Percentiles rank a stretch among this genome's conserved stretches.
Evolutionary conservation across 495 filamentous ascomycete species (phyloP).

Genomic region (Annulohypoxylon moriforme): DNA sequence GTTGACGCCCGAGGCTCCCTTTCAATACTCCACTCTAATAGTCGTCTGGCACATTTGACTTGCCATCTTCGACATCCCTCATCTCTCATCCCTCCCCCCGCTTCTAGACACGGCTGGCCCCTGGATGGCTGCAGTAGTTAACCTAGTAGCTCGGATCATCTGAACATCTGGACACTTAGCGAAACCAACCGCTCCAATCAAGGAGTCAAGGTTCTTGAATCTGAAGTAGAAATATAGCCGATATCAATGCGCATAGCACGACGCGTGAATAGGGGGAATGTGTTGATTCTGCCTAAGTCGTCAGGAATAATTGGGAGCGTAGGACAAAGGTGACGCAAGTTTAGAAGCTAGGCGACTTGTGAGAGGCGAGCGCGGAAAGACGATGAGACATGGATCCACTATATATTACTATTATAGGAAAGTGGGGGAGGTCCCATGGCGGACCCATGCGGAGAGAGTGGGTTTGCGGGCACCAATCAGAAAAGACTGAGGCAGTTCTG

Average conservation of each 20-base stretch:
- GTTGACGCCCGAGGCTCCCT: slow-evolving; percentile 28
- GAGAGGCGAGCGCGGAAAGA: not conserved
- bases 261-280: slow-evolving; percentile 10
- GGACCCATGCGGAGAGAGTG: slow-evolving; percentile 27
- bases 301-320: slow-evolving; percentile 15
- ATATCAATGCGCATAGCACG: slow-evolving; percentile 18
- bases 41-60: not conserved
- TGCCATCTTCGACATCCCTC: slow-evolving; percentile 11
- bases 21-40: slow-evolving; percentile 13
- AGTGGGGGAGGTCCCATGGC: slow-evolving; percentile 24
- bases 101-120: slow-evolving; percentile 14
- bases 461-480: slow-evolving; percentile 45
- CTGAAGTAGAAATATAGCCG: slow-evolving; percentile 33
- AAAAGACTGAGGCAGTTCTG: not conserved
- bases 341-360: slow-evolving; percentile 6
- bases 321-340: slow-evolving; percentile 35
- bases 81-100: slow-evolving; percentile 11
- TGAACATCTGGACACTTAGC: slow-evolving; percentile 27
- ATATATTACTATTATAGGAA: slow-evolving; percentile 17
- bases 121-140: slow-evolving; percentile 16
- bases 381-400: slow-evolving; percentile 34
- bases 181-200: slow-evolving; percentile 39
- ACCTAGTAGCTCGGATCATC: slow-evolving; percentile 25
- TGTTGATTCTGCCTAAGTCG: slow-evolving; percentile 43
- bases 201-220: not conserved